Conservation (phyloP, 805 yeast genomes). For the Vanderwaltozyma polyspora region DNA sequence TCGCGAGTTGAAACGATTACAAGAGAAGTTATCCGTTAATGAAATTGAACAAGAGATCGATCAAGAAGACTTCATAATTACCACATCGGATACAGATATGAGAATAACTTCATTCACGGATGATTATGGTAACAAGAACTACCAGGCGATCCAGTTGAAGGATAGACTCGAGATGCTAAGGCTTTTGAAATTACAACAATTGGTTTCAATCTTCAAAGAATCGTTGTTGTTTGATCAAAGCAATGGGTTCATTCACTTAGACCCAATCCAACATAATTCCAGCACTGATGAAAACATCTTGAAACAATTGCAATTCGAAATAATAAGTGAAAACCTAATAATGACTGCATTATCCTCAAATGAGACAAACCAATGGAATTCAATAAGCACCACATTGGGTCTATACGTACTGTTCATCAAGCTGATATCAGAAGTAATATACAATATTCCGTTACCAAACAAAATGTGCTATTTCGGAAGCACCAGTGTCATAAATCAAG, state of each 20-base stretch:
- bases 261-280: no score
- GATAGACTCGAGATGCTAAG: constrained; percentile 9
- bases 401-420: constrained; percentile 6
- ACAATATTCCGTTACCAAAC: constrained; percentile 2
- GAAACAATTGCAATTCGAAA: constrained; percentile 2
- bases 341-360: constrained; percentile 3
- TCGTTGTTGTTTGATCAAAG: constrained; percentile 6
- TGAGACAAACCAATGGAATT: constrained; percentile 5
- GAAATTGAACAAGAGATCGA: neutral
- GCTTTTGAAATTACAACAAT: constrained; percentile 11
- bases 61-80: no score
- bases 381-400: constrained; percentile 18
- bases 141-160: constrained; percentile 13
- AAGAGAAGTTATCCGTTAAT: neutral
- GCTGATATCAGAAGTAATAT: neutral
- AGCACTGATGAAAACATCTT: neutral
- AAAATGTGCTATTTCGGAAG: constrained; percentile 1
- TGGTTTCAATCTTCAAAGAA: constrained; percentile 9
- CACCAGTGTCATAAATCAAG: neutral
- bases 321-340: constrained; percentile 5
- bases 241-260: neutral
- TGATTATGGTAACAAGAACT: constrained; percentile 19
- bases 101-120: constrained; percentile 9
- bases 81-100: no score
- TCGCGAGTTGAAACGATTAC: neutral